phyloP scores from a whole-genome alignment of 225 moss, liverwort and hornwort genomes.

The Lunularia cruciata region DNA sequence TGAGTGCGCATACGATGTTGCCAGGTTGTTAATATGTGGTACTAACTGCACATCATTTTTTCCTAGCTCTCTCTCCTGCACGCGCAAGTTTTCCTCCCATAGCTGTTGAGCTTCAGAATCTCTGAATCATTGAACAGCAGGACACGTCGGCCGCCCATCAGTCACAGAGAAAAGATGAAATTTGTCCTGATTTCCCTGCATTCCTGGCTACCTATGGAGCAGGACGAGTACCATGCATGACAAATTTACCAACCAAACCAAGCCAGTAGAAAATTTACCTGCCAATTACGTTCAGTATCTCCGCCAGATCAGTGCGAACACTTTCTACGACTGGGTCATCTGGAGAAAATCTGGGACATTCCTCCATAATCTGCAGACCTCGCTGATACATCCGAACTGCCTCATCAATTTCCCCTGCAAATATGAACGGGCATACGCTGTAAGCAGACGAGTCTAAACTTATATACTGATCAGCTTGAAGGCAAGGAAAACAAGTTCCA shows the following conservation, averaged over 20 bases:
- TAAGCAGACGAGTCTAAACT: not conserved
- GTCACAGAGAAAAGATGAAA: no score
- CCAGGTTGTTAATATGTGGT: slow-evolving; percentile 74
- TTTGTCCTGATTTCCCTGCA: not conserved
- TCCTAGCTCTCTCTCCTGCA: slow-evolving; percentile 61
- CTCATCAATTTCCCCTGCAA: slow-evolving; percentile 74
- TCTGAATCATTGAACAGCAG: no score
- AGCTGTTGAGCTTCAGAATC: slow-evolving; percentile 73
- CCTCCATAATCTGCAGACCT: slow-evolving; percentile 72
- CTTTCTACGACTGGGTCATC: slow-evolving; percentile 80
- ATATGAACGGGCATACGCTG: not conserved
- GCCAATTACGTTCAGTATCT: slow-evolving; percentile 65
- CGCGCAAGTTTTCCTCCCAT: slow-evolving; percentile 70
- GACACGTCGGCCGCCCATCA: no score
- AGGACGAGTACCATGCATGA: not conserved
- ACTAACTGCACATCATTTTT: slow-evolving; percentile 65
- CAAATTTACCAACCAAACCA: not conserved
- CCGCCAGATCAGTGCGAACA: slow-evolving; percentile 84
- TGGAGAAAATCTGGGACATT: slow-evolving; percentile 64
- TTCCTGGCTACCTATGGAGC: not conserved
- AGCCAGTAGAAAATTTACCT: slow-evolving; percentile 39
- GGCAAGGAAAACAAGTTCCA: no score
- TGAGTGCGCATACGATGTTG: slow-evolving; percentile 72
- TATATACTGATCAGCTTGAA: no score
- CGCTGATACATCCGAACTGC: slow-evolving; percentile 66